Conservation (phyloP, 176 grass and related monocot species). For the Olyra latifolia region DNA sequence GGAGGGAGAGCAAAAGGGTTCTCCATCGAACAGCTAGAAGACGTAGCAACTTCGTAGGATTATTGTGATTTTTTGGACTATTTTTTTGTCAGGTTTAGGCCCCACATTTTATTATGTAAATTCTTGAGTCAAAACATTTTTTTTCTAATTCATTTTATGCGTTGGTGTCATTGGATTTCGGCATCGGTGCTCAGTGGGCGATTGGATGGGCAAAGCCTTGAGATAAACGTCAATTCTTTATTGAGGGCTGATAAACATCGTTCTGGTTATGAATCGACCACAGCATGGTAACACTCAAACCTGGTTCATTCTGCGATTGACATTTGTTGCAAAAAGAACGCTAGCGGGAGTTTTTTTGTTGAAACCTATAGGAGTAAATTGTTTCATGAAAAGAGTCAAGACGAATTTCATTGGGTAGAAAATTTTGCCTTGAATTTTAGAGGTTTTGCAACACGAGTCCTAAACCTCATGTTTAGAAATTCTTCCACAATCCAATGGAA, state of each 20-base stretch:
- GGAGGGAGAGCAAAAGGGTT: slow-evolving; percentile 61
- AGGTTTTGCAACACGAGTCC: no score
- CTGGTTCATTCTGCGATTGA: background rate
- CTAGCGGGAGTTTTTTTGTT: no score
- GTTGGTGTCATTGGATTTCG: background rate
- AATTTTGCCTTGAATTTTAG: no score
- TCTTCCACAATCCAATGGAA: no score
- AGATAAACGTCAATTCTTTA: background rate
- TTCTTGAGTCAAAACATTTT: background rate
- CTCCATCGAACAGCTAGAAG: slow-evolving; percentile 68
- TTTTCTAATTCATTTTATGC: background rate
- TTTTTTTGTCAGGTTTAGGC: background rate
- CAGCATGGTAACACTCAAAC: background rate
- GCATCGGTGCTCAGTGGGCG: background rate
- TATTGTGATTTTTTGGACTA: slow-evolving; percentile 19
- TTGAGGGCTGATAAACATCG: no score
- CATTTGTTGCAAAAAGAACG: background rate
- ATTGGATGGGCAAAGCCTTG: background rate
- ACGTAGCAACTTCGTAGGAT: slow-evolving; percentile 41
- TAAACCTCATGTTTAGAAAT: no score
- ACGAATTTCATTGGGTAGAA: no score
- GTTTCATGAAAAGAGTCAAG: no score
- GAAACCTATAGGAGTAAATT: no score
- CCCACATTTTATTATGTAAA: background rate
- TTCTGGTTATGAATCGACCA: background rate